phyloP scores from a whole-genome alignment of 2,329 filamentous ascomycete species.

The Ophidiomyces ophidiicola region DNA sequence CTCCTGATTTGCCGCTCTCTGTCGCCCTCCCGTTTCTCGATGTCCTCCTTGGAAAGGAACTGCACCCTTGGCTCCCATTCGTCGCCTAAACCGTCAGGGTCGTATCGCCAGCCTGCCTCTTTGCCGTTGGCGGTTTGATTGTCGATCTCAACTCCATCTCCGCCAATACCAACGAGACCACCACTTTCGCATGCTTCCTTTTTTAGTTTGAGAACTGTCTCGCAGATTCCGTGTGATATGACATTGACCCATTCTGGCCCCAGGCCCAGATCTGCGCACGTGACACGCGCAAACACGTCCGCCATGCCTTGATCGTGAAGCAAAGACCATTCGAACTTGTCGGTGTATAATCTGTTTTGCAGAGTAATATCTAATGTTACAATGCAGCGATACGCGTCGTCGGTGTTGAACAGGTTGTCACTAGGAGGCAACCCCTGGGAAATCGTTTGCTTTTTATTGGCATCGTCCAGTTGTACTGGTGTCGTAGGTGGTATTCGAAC shows the following conservation, averaged over 20 bases:
- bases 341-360: conserved; percentile 80
- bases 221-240: conserved; percentile 93
- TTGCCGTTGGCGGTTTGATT: conserved; percentile 73
- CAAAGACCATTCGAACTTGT: conserved; percentile 96
- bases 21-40: conserved; percentile 92
- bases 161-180: conserved; percentile 65
- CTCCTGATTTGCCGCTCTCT: conserved; percentile 81
- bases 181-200: conserved; percentile 94
- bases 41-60: conserved; percentile 80
- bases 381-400: conserved; percentile 90
- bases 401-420: conserved; percentile 68
- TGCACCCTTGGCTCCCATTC: conserved; percentile 78
- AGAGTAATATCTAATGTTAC: conserved; percentile 85
- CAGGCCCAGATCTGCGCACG: conserved; percentile 81
- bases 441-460: conserved; percentile 14
- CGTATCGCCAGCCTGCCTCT: conserved; percentile 92
- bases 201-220: conserved; percentile 80
- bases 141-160: conserved; percentile 59
- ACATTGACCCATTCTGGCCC: conserved; percentile 87
- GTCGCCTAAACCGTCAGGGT: conserved; percentile 74
- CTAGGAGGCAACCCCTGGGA: conserved; percentile 39
- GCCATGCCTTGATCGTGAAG: conserved; percentile 83
- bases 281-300: conserved; percentile 82
- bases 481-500: conserved; percentile 15
- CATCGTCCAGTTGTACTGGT: conserved; percentile 17